Evolutionary conservation across 257 asterid species (phyloP), one percentile per base, ranked within the genome.

Genomic region (Fraxinus excelsior): DNA sequence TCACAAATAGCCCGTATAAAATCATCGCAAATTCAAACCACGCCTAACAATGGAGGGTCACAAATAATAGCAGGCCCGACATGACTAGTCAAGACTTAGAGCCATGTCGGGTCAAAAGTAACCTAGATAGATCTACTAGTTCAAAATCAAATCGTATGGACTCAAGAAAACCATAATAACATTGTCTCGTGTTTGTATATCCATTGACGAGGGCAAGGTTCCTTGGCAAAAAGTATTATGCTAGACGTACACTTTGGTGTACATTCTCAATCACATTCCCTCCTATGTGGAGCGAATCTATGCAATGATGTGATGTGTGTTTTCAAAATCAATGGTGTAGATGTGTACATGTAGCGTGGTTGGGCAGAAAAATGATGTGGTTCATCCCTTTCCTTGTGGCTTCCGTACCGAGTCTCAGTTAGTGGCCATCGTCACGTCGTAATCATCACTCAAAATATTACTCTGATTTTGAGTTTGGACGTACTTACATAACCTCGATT

Each of bases 341-440:
- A 32, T 32, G 6, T 32, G 35, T 32, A 32, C 35, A 32, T 32
- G 6, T 32, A 32, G 6, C 35, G 4, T 32, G 35, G 2, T 32
- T 32, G 0, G 34, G 6, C 0, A 60, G 64, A 49, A 73, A 42
- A 78, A 73, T 72, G 86, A 71, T 79, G 70, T 69, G 75, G 82
- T 75, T 84, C 75, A 76, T 10, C 90, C 28, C 37, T 79, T 71
- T 81, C 81, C 42, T 8, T 51, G 82, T 74, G 70, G 76, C 38
- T 7, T 51, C 25, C 38, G 46, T 19, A 16, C 37, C 9, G 28
- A 37, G 26, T 7, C 14, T 32, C 40, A 26, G 26, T 62, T 35
- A 72, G 84, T 81, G 86, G 83, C 7, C 74, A 65, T 72, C 49
- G 84, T 86, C 85, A 65, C 28, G 84, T 86, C 85, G 42, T 74